Evolutionary conservation across 768 basidiomycete species (phyloP), one percentile per base, ranked within the genome.

Genomic region (Boletus patriciae): DNA sequence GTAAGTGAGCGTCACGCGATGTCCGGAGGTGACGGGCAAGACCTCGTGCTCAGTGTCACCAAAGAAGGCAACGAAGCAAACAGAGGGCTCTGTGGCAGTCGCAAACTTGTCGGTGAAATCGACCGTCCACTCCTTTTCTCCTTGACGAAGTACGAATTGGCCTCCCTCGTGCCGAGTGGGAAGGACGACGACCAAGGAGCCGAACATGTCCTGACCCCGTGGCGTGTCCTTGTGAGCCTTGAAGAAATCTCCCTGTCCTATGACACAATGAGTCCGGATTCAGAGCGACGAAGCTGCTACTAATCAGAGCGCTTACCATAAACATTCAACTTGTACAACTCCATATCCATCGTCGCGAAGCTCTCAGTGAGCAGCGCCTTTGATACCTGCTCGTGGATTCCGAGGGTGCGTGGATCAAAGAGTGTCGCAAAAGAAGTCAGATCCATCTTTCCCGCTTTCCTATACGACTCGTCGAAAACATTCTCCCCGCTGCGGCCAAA

Each of bases 381-480:
- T 3, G 41, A 50, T 1, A 55, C 25, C 6, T 42, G 43, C 13
- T 60, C 44, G 18, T 51, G 31, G 49, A 54, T 48, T 1, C 60
- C 31, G 13, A 55, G 48, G 8, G n/a, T 46, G 40, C 29, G 50
- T 0, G 58, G 49, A 19, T 59, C 40, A 6, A 47, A 47, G 27
- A 36, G 36, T 0, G 49, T 66, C 0, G 74, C 37, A 57, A 83
- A 82, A 4, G 68, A 50, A 0, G 48, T 43, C 0, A 59, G 33
- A 44, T 80, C 77, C 63, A 82, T 62, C 66, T 82, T 81, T 3
- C 78, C 75, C 0, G 80, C 80, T 54, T 78, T 80, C 34, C 79
- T 70, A 78, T 5, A 50, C 3, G 48, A 38, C 18, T 51, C 57
- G 19, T 59, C 60, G 0, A 51, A 15, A 3, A 61, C 18, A 11